Base-by-base conservation (phyloP, 164 flowering plant species). In the Houttuynia cordata region DNA sequence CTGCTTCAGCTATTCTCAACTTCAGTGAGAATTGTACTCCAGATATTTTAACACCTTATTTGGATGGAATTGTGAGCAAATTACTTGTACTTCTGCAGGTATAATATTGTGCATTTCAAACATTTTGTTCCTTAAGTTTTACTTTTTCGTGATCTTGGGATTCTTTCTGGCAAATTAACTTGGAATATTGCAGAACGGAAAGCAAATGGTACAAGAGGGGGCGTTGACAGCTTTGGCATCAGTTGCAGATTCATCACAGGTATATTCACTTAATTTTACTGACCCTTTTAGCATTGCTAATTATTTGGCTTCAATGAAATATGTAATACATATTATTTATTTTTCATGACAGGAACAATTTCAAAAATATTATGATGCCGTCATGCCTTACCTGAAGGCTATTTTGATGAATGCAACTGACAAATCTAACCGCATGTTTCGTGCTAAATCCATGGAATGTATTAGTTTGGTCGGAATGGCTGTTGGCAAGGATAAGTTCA, bases 191-290 rank as follows among this genome's bases (percentile, higher is more conserved):
- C 79, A 94, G 99, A 94, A 91, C 73, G 92, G 96, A 30, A 90
- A 94, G 64, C 97, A 91, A 83, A 85, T 94, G 97, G 99, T 94
- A 53, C 99, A 94, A 79, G 99, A 94, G 74, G 99, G 99, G n/a
- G 96, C 99, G 23, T 78, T 94, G 79, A 91, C 99, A 57, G 99
- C 99, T 63, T 79, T 94, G 67, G 99, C 99, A 39, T 94, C 99
- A 51, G 99, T 94, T 72, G 99, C 99, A 57, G 99, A 94, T 80
- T 94, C 99, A 62, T 94, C 99, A 25, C 99, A 94, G 95, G 99
- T 92, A 76, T 17, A n/a, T 52, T 63, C 17, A 30, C 24, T 21
- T 13, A 54, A 7, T 24, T 9, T 24, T 22, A 42, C 24, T 24
- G 7, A n/a, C 21, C 20, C 8, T 56, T 39, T 4, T 10, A 22